Evolutionary conservation across 345 rosid genomes (phyloP).

Genomic region (Gossypium anomalum): DNA sequence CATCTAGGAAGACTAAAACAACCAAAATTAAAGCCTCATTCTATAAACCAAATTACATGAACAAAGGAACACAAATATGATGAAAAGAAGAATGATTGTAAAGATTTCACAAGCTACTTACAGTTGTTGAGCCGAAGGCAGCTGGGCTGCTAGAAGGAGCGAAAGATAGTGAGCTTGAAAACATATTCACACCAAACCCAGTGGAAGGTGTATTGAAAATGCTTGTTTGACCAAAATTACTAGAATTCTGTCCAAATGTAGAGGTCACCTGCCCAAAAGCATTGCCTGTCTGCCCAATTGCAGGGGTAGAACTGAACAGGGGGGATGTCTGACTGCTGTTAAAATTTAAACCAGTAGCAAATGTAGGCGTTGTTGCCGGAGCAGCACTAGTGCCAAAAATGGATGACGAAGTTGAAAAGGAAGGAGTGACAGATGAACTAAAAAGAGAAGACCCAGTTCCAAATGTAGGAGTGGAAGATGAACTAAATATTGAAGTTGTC

Average conservation of each 20-base stretch:
- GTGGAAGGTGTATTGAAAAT: constrained; percentile 49
- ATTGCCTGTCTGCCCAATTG: constrained; percentile 56
- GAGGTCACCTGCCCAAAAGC: constrained; percentile 52
- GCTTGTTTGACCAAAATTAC: constrained; percentile 53
- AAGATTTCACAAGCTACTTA: constrained; percentile 27
- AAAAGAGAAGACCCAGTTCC: constrained; percentile 41
- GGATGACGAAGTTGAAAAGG: constrained; percentile 56
- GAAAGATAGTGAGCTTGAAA: constrained; percentile 49
- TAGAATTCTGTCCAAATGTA: constrained; percentile 43
- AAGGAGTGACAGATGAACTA: constrained; percentile 43
- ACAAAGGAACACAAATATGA: neutral
- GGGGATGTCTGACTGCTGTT: constrained; percentile 54
- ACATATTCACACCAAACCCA: constrained; percentile 41
- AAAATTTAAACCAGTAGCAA: constrained; percentile 22
- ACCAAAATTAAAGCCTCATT: neutral
- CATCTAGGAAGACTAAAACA: neutral
- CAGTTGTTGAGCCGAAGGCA: constrained; percentile 50
- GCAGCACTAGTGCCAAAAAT: neutral
- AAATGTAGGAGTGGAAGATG: constrained; percentile 44
- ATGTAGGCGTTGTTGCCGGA: neutral
- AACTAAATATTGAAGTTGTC: constrained; percentile 43
- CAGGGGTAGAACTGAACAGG: constrained; percentile 45
- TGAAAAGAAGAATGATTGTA: neutral
- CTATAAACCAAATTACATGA: neutral
- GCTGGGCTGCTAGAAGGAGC: constrained; percentile 38